These are phyloP conservation scores for Sporodiniella umbellata DNA, from an alignment of 371 early-diverging fungal genomes.

Conservation along the genomic window DNA sequence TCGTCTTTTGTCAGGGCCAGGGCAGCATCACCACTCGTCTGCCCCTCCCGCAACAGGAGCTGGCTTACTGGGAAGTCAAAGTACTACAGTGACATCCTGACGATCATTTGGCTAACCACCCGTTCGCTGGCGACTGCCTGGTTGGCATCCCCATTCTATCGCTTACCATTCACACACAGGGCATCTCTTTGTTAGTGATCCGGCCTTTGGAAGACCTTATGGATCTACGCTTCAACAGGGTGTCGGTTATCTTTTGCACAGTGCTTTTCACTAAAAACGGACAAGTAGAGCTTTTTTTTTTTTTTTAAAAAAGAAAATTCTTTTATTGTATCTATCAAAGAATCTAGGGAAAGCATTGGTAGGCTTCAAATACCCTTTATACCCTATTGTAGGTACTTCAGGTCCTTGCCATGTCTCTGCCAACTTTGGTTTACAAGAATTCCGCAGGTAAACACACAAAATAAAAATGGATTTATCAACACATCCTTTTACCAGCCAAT, in stretches of 20 bases:
- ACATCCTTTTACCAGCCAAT: conserved; percentile 48
- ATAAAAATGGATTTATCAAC: neutral
- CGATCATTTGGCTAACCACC: conserved; percentile 46
- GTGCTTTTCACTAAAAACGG: conserved; percentile 77
- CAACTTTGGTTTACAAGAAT: conserved; percentile 53
- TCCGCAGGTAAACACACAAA: neutral
- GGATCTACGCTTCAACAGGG: conserved; percentile 61
- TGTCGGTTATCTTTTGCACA: conserved; percentile 64
- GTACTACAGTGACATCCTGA: conserved; percentile 42
- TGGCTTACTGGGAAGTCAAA: conserved; percentile 70
- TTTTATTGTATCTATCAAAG: neutral
- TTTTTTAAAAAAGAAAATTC: neutral
- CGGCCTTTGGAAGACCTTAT: conserved; percentile 54
- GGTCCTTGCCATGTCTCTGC: conserved; percentile 53
- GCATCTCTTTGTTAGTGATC: conserved; percentile 56
- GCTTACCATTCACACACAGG: conserved; percentile 62
- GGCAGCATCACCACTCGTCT: conserved; percentile 72
- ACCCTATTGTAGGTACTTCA: conserved; percentile 51
- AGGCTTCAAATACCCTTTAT: conserved; percentile 46
- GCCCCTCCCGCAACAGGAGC: conserved; percentile 67
- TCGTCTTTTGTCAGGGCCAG: conserved; percentile 66
- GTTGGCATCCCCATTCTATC: conserved; percentile 62
- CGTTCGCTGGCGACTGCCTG: conserved; percentile 62
- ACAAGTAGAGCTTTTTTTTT: conserved; percentile 18
- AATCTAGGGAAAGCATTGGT: conserved; percentile 50